These are phyloP conservation scores for Suhomyces choctaworum DNA, from an alignment of 1,139 yeast genomes.

Conservation along the genomic window DNA sequence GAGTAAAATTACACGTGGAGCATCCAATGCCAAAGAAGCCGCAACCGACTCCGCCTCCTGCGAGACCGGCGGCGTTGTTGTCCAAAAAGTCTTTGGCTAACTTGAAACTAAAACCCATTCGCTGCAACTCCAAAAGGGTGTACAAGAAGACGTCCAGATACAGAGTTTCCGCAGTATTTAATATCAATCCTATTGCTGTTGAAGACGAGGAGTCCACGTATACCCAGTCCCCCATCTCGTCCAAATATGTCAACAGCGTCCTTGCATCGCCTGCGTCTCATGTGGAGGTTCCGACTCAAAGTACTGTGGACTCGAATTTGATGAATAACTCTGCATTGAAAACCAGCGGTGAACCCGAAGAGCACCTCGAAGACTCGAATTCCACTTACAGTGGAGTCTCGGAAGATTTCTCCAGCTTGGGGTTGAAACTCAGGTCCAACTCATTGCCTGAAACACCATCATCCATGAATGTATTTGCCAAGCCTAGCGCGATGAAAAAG, in stretches of 20 bases:
- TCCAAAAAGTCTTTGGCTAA: slow-evolving; percentile 36
- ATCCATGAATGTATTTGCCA: slow-evolving; percentile 2
- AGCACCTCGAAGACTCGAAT: slow-evolving; percentile 5
- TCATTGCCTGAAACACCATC: slow-evolving; percentile 25
- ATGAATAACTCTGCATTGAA: slow-evolving; percentile 9
- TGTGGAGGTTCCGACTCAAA: neutral
- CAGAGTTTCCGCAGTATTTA: slow-evolving; percentile 41
- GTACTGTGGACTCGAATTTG: slow-evolving; percentile 10
- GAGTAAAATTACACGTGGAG: neutral
- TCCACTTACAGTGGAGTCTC: slow-evolving; percentile 20
- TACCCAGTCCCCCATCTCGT: slow-evolving; percentile 7
- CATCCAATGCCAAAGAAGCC: neutral
- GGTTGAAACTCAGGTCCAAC: slow-evolving; percentile 20
- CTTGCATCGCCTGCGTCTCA: slow-evolving; percentile 1
- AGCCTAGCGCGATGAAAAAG: slow-evolving; percentile 4
- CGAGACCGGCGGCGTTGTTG: slow-evolving; percentile 2
- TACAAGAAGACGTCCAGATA: slow-evolving; percentile 45
- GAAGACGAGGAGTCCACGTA: slow-evolving; percentile 11
- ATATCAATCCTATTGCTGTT: slow-evolving; percentile 36
- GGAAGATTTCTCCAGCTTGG: slow-evolving; percentile 8
- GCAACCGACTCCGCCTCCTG: neutral
- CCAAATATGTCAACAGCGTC: slow-evolving; percentile 1
- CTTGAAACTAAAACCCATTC: slow-evolving; percentile 42
- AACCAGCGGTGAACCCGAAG: neutral
- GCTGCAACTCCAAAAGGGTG: slow-evolving; percentile 31